A percentile compares a stretch with the other conserved stretches of the same genome.
Conservation (phyloP, 1,284 basidiomycete species). For the Heterobasidion irregulare region DNA sequence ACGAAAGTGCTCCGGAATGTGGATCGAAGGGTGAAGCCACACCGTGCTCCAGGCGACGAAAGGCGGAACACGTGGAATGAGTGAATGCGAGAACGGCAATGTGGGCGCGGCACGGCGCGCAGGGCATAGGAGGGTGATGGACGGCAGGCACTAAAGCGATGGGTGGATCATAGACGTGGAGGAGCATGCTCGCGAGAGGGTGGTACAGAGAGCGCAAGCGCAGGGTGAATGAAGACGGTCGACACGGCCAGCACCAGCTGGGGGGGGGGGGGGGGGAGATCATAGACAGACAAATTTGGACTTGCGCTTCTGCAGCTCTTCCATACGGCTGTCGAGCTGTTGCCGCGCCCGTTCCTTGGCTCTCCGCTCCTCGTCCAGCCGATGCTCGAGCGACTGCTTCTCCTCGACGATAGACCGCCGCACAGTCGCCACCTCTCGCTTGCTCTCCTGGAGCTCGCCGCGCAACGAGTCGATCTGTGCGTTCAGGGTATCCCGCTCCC, state of each 20-base stretch:
- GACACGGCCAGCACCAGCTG: constrained; percentile 8
- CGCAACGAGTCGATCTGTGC: constrained; percentile 57
- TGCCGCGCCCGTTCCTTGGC: constrained; percentile 77
- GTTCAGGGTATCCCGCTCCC: constrained; percentile 72
- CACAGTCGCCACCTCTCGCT: constrained; percentile 69
- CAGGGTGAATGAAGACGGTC: constrained; percentile 8
- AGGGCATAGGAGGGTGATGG: neutral
- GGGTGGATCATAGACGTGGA: neutral
- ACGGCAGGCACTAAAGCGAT: neutral
- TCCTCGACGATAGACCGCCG: constrained; percentile 76
- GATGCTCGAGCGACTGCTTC: constrained; percentile 75
- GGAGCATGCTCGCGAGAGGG: constrained; percentile 9
- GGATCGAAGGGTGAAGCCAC: neutral
- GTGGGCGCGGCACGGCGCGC: neutral
- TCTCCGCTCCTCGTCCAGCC: constrained; percentile 74
- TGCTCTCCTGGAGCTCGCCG: constrained; percentile 64
- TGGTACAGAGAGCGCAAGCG: constrained; percentile 6
- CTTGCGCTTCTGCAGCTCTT: constrained; percentile 73
- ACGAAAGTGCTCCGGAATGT: neutral
- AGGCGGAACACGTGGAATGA: neutral
- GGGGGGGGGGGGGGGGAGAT: constrained; percentile 13
- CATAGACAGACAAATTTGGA: constrained; percentile 80
- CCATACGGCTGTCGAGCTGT: constrained; percentile 80
- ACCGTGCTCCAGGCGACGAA: neutral
- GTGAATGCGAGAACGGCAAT: too few relatives aligned